Evolutionary conservation across 2,329 filamentous ascomycete species (phyloP), one percentile per base, ranked within the genome.

Genomic region (Delphinella strobiligena): DNA sequence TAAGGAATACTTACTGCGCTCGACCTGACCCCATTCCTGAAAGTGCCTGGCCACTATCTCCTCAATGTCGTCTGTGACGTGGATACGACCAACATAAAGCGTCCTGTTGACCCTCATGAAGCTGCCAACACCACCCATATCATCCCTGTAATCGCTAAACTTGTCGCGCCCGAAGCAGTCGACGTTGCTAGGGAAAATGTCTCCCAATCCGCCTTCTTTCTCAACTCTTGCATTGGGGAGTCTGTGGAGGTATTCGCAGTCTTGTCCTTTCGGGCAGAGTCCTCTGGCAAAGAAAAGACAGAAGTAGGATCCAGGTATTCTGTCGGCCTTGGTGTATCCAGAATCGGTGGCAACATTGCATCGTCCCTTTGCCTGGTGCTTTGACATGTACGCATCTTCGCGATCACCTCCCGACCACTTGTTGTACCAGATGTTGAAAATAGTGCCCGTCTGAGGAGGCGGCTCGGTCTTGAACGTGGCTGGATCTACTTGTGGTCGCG

Each of bases 351-450:
- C 80, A 45, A 98, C 69, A 56, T 88, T 91, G 69, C 91, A 96
- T 40, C 93, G 82, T 2, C 81, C 82, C 48, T 82, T 79, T 3
- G 91, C 89, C 11, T 80, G 75, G 16, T 80, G 82, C 56, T 95
- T 81, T 27, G 82, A 85, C 3, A 87, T 73, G 54, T 89, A 87
- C 51, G 88, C 86, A 66, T 93, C 87, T 56, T 96, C 89, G 45
- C 87, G 77, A 62, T 98, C 91, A 54, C 91, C 91, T 49, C 91
- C 91, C 1, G 80, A 82, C 88, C 89, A 96, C 63, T 95, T 96
- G 67, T 94, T 95, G 66, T 95, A 94, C 89, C 88, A 95, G 54
- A 93, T 93, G 62, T 98, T 98, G 72, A 91, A 98, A 43, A 88
- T 86, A 0, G 85, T 93, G 38, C 91, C 91, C 0, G 89, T 96